Base-by-base conservation (phyloP, 805 yeast species). In the Pichia scutulata region DNA sequence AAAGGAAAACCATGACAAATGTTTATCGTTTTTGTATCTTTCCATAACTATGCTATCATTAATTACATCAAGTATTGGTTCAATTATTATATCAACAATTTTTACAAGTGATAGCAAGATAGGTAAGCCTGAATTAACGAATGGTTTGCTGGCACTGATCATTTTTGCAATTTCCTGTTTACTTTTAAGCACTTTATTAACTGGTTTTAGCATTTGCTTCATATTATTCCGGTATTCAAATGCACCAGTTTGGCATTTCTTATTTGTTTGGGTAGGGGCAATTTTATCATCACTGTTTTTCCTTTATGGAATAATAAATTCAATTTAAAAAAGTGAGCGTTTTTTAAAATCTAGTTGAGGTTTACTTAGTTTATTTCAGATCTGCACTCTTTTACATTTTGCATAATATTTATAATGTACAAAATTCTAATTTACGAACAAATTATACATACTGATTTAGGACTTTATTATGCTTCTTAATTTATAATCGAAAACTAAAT, bases 181-280 rank as follows among this genome's bases (percentile, higher is more conserved):
- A n/a, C 64, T 78, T 18, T 59, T 77, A 40, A 50, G 55, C 36
- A 42, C 48, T 10, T 58, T 68, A 2, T 64, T 77, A 24, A 64
- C 74, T 18, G 67, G 72, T 9, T 62, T 70, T n/a, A 70, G 78
- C 4, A 62, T 75, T 43, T 71, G 76, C 30, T 61, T 79, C n/a
- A 63, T 71, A 43, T 60, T 74, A 62, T 62, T 73, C 52, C 67
- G 81, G 18, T 60, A 67, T 50, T 41, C 51, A 13, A 48, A 60
- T 12, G 71, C 76, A 2, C 70, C 71, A 3, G 48, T 69, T 53
- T 64, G 72, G 67, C 80, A 76, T 53, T 72, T 70, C 30, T 57
- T 67, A 1, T 53, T 69, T 12, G 76, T 77, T 19, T 76, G 78
- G 69, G 44, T 66, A 4, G 63, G 70, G 1, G 69, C 76, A 50